Conservation (phyloP, 2,329 filamentous ascomycete genomes). For the Tolypocladium amazonense region DNA sequence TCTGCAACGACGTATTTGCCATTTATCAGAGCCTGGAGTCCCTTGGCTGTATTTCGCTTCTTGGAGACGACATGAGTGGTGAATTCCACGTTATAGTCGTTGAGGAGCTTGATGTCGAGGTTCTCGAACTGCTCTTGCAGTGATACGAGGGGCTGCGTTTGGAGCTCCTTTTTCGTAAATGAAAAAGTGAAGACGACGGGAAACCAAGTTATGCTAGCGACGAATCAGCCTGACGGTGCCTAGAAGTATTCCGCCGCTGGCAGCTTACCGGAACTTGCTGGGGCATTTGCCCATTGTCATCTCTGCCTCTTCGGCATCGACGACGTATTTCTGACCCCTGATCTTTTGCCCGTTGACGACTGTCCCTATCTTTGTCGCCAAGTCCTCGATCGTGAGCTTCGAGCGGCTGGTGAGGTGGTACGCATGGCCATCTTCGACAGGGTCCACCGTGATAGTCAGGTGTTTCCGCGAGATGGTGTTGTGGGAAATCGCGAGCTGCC, state of each 20-base stretch:
- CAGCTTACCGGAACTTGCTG: constrained; percentile 44
- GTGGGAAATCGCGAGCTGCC: constrained; percentile 60
- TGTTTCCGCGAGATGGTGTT: constrained; percentile 86
- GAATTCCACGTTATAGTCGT: constrained; percentile 55
- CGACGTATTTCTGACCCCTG: constrained; percentile 45
- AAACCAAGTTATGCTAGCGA: constrained; percentile 61
- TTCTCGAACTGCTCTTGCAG: constrained; percentile 56
- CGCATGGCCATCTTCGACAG: constrained; percentile 55
- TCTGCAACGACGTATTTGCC: constrained; percentile 66
- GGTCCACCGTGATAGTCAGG: constrained; percentile 62
- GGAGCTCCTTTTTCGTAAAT: constrained; percentile 60
- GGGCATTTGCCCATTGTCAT: constrained; percentile 65
- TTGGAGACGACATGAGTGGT: constrained; percentile 85
- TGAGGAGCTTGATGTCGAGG: constrained; percentile 78
- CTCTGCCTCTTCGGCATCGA: constrained; percentile 42
- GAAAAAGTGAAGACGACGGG: constrained; percentile 68
- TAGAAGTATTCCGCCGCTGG: neutral
- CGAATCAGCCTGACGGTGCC: neutral
- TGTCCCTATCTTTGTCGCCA: constrained; percentile 78
- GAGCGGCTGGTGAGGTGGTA: constrained; percentile 56
- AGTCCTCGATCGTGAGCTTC: constrained; percentile 62
- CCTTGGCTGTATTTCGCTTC: constrained; percentile 83
- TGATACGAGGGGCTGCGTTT: constrained; percentile 46
- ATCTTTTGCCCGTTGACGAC: constrained; percentile 63
- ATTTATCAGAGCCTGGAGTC: constrained; percentile 76